These are phyloP conservation scores for Juglanconis juglandina DNA, from an alignment of 2,329 filamentous ascomycete species.

Conservation along the genomic window DNA sequence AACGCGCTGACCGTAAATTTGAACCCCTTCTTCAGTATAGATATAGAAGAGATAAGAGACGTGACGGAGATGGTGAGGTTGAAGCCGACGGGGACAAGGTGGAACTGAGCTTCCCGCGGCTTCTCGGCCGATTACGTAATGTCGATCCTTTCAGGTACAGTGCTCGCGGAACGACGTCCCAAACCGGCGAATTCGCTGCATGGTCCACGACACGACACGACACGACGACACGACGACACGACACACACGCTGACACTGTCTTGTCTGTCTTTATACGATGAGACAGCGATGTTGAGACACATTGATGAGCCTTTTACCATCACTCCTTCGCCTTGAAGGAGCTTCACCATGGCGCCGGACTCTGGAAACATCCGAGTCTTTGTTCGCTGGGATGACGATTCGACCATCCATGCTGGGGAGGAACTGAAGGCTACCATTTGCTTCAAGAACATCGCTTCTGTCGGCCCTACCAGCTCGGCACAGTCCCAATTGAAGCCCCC, in stretches of 20 bases:
- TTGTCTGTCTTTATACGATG: background rate
- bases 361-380: conserved; percentile 83
- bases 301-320: conserved; percentile 15
- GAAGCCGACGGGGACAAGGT: too few relatives aligned
- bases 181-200: background rate
- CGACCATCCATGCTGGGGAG: conserved; percentile 77
- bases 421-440: conserved; percentile 93
- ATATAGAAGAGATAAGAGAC: too few relatives aligned
- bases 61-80: too few relatives aligned
- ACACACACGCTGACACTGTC: background rate
- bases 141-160: too few relatives aligned
- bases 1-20: too few relatives aligned
- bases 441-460: conserved; percentile 77
- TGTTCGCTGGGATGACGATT: conserved; percentile 89
- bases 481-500: conserved; percentile 18
- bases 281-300: conserved; percentile 13
- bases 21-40: too few relatives aligned
- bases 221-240: background rate
- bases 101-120: too few relatives aligned
- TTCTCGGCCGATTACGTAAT: too few relatives aligned
- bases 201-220: background rate
- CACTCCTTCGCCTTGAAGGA: conserved; percentile 32
- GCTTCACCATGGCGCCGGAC: conserved; percentile 47
- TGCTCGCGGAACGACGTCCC: too few relatives aligned
- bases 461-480: conserved; percentile 26